Evolutionary conservation across 306 rosid genomes (phyloP).

Genomic region (Calophaca sinica): DNA sequence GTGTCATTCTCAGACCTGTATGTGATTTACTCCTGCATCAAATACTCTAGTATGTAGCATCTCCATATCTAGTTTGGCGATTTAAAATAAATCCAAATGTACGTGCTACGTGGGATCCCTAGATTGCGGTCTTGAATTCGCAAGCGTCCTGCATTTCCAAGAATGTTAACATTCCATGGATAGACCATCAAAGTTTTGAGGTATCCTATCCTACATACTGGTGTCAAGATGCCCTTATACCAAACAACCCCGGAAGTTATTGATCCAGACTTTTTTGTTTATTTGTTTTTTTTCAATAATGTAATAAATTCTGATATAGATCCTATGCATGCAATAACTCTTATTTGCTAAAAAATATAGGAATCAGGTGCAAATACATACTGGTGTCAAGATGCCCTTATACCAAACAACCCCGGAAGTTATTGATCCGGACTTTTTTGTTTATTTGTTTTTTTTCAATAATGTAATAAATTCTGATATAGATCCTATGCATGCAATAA

Average conservation of each 20-base stretch:
- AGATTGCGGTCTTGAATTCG: background rate
- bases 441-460: background rate
- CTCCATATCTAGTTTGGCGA: conserved; percentile 12
- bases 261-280: background rate
- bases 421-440: too few species aligned
- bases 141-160: conserved; percentile 26
- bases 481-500: conserved; percentile 29
- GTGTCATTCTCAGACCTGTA: conserved; percentile 29
- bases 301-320: conserved; percentile 35
- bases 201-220: conserved; percentile 25
- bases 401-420: conserved; percentile 33
- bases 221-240: conserved; percentile 18
- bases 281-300: background rate
- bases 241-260: conserved; percentile 36
- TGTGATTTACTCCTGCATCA: conserved; percentile 22
- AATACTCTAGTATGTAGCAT: conserved; percentile 10
- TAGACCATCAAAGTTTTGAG: conserved; percentile 13
- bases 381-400: conserved; percentile 14
- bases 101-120: background rate
- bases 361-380: conserved; percentile 85
- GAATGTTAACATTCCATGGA: conserved; percentile 27
- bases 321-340: conserved; percentile 36
- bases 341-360: conserved; percentile 63
- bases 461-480: conserved; percentile 34
- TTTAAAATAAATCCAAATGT: conserved; percentile 18